phyloP scores from a whole-genome alignment of 768 basidiomycete genomes.

The Termitomyces sp. region DNA sequence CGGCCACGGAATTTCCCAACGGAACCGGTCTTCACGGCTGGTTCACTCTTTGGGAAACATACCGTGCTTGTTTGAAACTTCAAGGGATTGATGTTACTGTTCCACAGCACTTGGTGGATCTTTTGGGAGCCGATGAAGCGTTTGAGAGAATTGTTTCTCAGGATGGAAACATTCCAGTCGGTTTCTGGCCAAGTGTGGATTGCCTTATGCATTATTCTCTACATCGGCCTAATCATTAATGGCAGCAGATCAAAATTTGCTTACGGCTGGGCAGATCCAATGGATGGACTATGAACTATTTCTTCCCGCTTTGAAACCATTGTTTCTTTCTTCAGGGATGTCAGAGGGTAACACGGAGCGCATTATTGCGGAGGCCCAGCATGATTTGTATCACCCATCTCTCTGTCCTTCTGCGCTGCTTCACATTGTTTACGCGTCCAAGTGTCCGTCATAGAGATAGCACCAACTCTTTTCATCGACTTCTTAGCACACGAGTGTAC shows the following conservation, averaged over 20 bases:
- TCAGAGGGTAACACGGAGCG: neutral
- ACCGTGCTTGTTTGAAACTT: conserved; percentile 46
- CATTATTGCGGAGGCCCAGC: neutral
- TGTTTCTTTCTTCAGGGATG: neutral
- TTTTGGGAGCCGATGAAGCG: conserved; percentile 15
- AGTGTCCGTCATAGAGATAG: conserved; percentile 16
- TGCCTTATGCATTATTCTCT: neutral
- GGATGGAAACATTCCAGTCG: neutral
- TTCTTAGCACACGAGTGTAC: neutral
- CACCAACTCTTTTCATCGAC: neutral
- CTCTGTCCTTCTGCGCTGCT: neutral
- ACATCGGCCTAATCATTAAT: neutral
- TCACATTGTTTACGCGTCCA: neutral
- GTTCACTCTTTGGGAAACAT: conserved; percentile 60
- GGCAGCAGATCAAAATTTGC: neutral
- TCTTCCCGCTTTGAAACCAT: neutral
- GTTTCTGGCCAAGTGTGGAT: neutral
- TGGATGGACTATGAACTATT: neutral
- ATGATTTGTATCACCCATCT: neutral
- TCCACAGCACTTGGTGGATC: conserved; percentile 46
- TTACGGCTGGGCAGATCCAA: neutral
- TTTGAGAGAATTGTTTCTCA: neutral
- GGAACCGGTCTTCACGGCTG: conserved; percentile 46
- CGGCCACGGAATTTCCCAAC: conserved; percentile 22
- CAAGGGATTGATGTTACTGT: conserved; percentile 54